A percentile compares a stretch with the other conserved stretches of the same genome.
Conservation (phyloP, 2,329 filamentous ascomycete genomes). For the Stagonosporopsis chrysanthemi region DNA sequence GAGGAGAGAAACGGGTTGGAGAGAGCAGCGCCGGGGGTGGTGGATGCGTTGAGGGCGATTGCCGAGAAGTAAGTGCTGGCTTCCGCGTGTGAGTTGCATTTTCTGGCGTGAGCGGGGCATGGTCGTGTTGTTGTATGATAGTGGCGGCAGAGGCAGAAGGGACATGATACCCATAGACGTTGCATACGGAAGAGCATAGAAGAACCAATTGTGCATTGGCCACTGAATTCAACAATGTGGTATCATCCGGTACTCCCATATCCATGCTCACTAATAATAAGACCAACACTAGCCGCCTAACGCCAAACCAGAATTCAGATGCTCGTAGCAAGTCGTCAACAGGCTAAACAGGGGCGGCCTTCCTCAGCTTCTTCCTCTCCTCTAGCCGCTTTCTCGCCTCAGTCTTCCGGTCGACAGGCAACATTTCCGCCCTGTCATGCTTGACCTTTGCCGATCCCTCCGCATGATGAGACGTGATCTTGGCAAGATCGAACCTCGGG, state of each 20-base stretch:
- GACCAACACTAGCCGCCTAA: background rate
- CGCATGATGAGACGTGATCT: conserved; percentile 34
- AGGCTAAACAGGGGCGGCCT: conserved; percentile 20
- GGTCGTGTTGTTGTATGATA: background rate
- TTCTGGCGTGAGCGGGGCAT: background rate
- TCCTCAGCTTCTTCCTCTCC: conserved; percentile 39
- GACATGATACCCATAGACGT: conserved; percentile 9
- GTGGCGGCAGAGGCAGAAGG: background rate
- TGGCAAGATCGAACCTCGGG: conserved; percentile 32
- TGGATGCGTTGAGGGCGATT: conserved; percentile 60
- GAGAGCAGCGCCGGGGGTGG: conserved; percentile 56
- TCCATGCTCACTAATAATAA: conserved; percentile 11
- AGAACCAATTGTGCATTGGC: background rate
- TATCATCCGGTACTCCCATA: conserved; percentile 34
- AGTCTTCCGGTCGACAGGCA: conserved; percentile 36
- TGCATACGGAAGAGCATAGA: background rate
- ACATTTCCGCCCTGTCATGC: conserved; percentile 28
- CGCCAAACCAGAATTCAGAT: background rate
- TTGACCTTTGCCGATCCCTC: conserved; percentile 31
- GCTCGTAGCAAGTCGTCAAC: background rate
- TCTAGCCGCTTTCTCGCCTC: conserved; percentile 37
- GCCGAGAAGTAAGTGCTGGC: conserved; percentile 49
- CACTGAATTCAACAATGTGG: conserved; percentile 18
- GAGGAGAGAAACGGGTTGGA: conserved; percentile 55
- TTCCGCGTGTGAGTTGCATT: background rate